Evolutionary conservation across 1,284 basidiomycete species (phyloP).

Genomic region (Chalciporus sp.): DNA sequence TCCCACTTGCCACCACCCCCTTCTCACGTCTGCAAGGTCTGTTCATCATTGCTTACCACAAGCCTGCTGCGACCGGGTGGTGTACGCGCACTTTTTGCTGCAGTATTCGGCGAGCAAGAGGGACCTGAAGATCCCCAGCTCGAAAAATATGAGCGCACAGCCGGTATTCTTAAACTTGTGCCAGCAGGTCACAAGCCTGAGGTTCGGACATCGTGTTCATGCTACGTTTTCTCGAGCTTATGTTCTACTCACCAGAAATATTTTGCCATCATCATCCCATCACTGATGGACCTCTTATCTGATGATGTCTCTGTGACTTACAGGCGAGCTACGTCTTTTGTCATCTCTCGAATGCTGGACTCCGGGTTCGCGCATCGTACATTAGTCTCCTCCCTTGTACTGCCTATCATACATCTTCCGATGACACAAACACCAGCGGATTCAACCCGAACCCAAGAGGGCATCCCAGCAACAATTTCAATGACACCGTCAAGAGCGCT

Average conservation of each 20-base stretch:
- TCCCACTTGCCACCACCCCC: slow-evolving; percentile 45
- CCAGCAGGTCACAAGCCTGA: slow-evolving; percentile 55
- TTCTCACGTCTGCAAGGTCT: slow-evolving; percentile 56
- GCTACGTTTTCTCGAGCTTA: background rate
- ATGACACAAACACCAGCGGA: slow-evolving; percentile 34
- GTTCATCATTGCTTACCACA: slow-evolving; percentile 60
- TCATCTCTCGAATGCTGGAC: slow-evolving; percentile 64
- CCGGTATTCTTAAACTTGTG: slow-evolving; percentile 56
- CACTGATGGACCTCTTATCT: slow-evolving; percentile 52
- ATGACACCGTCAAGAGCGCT: slow-evolving; percentile 43
- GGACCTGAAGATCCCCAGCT: slow-evolving; percentile 48
- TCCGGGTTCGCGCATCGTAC: slow-evolving; percentile 32
- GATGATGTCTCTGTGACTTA: slow-evolving; percentile 46
- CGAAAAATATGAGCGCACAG: slow-evolving; percentile 69
- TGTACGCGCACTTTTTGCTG: slow-evolving; percentile 63
- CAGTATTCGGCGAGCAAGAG: slow-evolving; percentile 66
- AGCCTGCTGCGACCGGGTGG: slow-evolving; percentile 71
- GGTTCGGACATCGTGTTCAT: slow-evolving; percentile 40
- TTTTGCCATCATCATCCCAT: slow-evolving; percentile 54
- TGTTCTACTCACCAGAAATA: slow-evolving; percentile 53
- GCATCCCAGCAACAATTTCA: background rate
- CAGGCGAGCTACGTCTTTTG: slow-evolving; percentile 66
- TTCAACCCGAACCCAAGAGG: slow-evolving; percentile 5
- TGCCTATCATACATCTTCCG: slow-evolving; percentile 47
- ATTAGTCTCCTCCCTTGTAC: slow-evolving; percentile 41